Conservation (phyloP, 768 basidiomycete species). For the Hypholoma fasciculare region DNA sequence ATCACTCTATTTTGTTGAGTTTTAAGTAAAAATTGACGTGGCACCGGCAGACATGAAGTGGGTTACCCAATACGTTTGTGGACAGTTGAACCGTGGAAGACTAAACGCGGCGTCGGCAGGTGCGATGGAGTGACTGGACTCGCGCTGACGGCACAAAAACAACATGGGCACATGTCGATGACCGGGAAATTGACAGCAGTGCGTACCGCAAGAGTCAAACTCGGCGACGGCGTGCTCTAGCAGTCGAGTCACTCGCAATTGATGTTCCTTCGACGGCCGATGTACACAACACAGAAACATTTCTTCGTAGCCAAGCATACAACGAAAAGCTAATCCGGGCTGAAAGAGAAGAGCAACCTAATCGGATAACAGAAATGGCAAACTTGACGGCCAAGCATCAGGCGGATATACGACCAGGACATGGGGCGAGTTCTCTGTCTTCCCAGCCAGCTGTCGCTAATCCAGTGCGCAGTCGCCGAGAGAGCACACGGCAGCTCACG, state of each 20-base stretch:
- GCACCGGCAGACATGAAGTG: slow-evolving; percentile 31
- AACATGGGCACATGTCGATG: slow-evolving; percentile 43
- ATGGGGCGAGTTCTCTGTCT: slow-evolving; percentile 5
- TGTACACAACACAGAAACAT: slow-evolving; percentile 44
- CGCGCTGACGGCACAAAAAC: slow-evolving; percentile 53
- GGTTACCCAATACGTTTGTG: background rate
- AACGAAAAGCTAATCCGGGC: slow-evolving; percentile 39
- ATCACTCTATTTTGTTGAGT: background rate
- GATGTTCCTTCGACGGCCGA: slow-evolving; percentile 38
- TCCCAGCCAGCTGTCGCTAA: slow-evolving; percentile 9
- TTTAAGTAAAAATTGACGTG: background rate
- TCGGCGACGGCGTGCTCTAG: slow-evolving; percentile 26
- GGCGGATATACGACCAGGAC: background rate
- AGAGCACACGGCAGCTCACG: slow-evolving; percentile 20
- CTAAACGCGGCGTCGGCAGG: slow-evolving; percentile 28
- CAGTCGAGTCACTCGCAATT: slow-evolving; percentile 35
- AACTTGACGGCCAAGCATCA: slow-evolving; percentile 19
- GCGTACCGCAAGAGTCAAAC: slow-evolving; percentile 35
- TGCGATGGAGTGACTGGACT: slow-evolving; percentile 52
- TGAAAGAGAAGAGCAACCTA: slow-evolving; percentile 5
- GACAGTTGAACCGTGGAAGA: background rate
- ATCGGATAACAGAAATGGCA: slow-evolving; percentile 19
- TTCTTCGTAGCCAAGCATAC: slow-evolving; percentile 43
- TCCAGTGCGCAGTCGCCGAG: slow-evolving; percentile 15
- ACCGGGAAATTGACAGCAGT: slow-evolving; percentile 18